A percentile compares a stretch with the other conserved stretches of the same genome.
Conservation (phyloP, 78 protist genomes). For the Polysphondylium violaceum region DNA sequence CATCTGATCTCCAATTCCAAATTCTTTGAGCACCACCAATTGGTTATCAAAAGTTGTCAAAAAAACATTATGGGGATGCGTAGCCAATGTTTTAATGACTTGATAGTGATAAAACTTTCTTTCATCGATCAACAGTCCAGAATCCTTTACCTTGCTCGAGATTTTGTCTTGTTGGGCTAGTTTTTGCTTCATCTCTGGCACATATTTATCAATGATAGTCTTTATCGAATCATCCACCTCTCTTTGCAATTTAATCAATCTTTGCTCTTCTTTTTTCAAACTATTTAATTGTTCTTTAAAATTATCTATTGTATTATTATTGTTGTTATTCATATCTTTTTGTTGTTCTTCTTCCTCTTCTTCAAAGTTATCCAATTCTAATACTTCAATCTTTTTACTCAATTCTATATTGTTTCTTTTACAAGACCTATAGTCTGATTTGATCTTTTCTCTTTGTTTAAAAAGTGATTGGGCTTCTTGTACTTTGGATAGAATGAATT, state of each 20-base stretch:
- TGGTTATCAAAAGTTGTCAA: conserved; percentile 39
- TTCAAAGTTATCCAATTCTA: conserved; percentile 44
- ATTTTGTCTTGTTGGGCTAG: conserved; percentile 33
- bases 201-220: conserved; percentile 25
- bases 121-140: conserved; percentile 23
- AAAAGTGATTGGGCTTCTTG: not conserved
- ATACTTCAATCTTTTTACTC: conserved; percentile 52
- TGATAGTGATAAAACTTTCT: conserved; percentile 47
- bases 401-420: conserved; percentile 40
- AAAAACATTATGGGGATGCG: conserved; percentile 69
- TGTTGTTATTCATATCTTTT: not conserved
- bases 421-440: conserved; percentile 22
- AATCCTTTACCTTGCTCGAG: conserved; percentile 47
- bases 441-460: conserved; percentile 36
- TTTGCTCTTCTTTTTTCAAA: conserved; percentile 51
- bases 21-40: conserved; percentile 38
- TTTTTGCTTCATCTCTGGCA: conserved; percentile 43
- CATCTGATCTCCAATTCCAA: conserved; percentile 71
- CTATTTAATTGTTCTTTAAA: not conserved
- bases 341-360: not conserved
- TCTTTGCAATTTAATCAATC: conserved; percentile 4
- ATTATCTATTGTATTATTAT: not conserved
- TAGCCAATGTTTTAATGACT: conserved; percentile 39
- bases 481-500: not conserved
- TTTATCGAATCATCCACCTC: conserved; percentile 14